Base-by-base conservation (phyloP, 768 basidiomycete genomes). In the Leccinum arenicola region DNA sequence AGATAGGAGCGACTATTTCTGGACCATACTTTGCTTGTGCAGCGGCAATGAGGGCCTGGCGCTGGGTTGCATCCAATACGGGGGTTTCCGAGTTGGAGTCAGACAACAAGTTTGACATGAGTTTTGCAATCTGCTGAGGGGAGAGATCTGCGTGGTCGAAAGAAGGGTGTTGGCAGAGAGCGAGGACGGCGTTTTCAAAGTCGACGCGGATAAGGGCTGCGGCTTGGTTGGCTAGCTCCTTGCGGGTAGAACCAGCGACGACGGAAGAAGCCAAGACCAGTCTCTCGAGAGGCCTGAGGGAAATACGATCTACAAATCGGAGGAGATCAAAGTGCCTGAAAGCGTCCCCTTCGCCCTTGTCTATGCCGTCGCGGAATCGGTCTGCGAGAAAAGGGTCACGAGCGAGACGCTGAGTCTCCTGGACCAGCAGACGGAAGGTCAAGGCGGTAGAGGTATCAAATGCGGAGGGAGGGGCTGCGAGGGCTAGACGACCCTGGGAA, bases 371-470 rank as follows among this genome's bases (percentile, higher is more conserved):
- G 61, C 91, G 85, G 75, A 95, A 95, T 63, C 93, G 86, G 77
- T 93, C 91, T 55, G 93, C 90, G 50, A 94, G 84, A 72, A 87
- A 87, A 61, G 93, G 93, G 80, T 95, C 93, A 61, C 91, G 88
- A 64, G 92, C 89, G 54, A 95, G 86, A 53, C 93, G 86, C 68
- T 93, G 90, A 1, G 86, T 90, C 76, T 95, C 94, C 75, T 94
- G 91, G 33, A 90, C 84, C 25, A 95, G 83, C 19, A 95, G 81
- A 40, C 91, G 88, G 71, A 93, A 92, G 14, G 91, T 89, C 52
- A 95, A 78, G 51, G 87, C 82, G 43, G 84, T 83, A 29, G 89
- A 89, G n/a, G 87, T 76, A 69, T 91, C 91, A 62, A 87, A 87
- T 1, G 84, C 77, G 53, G 88, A 77, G 25, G 85, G 80, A n/a